Base-by-base conservation (phyloP, 176 grass and related monocot genomes). In the Oryza punctata region DNA sequence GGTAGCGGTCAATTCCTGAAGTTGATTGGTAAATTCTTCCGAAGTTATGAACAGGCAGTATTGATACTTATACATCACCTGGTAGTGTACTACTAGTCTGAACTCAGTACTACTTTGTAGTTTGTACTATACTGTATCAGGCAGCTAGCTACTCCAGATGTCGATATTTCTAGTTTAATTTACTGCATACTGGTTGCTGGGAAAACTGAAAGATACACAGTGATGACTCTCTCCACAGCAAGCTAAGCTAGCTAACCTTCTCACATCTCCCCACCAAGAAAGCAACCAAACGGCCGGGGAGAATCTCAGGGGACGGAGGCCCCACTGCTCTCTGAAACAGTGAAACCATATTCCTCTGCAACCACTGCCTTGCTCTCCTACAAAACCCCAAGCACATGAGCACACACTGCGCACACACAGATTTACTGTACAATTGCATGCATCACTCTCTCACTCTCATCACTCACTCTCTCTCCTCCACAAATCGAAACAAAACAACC, bases 281-380 rank as follows among this genome's bases (percentile, higher is more conserved):
- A 89, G 35, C 63, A 47, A 68, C 29, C 84, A 38, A 78, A 76
- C 3, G 30, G 63, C 29, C 26, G 45, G 1, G 61, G 29, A 83
- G 88, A 90, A 87, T 90, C 84, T 79, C 80, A 79, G 74, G 88
- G 60, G 16, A 32, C 21, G 69, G 28, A 44, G 24, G 57, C 7
- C 21, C 68, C 69, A 29, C 12, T 15, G 26, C 16, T 27, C 16
- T 33, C 59, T 29, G 52, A 63, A 84, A 52, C 63, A 69, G 75
- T 35, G 73, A 83, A 69, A 81, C 60, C 84, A 75, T 82, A 90
- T 83, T 86, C 84, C 40, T 87, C 84, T 86, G 47, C 80, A 35
- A 47, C 74, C 74, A 73, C 83, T 71, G 37, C 18, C 81, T 70
- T 69, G 57, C 81, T 73, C 77, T 50, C 72, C 33, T 74, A 67